These are phyloP conservation scores for Zoysia matrella DNA, from an alignment of 202 grass and related monocot genomes.

Conservation along the genomic window DNA sequence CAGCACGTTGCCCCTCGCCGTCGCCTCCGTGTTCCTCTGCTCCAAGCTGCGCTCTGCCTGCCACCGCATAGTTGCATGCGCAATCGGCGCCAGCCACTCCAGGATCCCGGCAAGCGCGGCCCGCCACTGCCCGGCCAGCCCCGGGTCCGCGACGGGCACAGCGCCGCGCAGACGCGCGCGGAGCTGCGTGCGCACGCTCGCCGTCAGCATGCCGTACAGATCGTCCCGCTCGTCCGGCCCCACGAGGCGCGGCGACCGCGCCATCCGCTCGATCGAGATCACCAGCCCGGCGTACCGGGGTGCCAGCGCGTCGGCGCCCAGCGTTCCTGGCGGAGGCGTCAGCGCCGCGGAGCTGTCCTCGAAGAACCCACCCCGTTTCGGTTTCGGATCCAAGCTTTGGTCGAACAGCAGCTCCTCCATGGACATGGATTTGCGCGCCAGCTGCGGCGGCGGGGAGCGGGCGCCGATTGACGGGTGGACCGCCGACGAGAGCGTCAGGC, in stretches of 20 bases:
- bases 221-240: conserved; percentile 72
- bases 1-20: conserved; percentile 39
- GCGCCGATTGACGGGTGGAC: conserved; percentile 58
- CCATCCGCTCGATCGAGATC: conserved; percentile 77
- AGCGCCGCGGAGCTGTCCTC: conserved; percentile 54
- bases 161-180: conserved; percentile 44
- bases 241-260: conserved; percentile 53
- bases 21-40: conserved; percentile 26
- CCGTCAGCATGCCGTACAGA: conserved; percentile 81
- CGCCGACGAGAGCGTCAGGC: conserved; percentile 62
- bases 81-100: conserved; percentile 89
- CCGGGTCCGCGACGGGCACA: conserved; percentile 31
- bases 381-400: not conserved
- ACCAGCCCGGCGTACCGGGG: conserved; percentile 68
- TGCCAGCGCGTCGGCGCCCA: conserved; percentile 73
- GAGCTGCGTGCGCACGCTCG: conserved; percentile 71
- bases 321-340: conserved; percentile 53
- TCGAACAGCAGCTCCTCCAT: conserved; percentile 47
- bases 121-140: conserved; percentile 68
- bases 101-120: conserved; percentile 69
- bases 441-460: too few relatives aligned
- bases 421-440: conserved; percentile 53
- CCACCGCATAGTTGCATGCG: conserved; percentile 83
- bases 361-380: conserved; percentile 42
- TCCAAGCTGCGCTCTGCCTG: conserved; percentile 83